Evolutionary conservation across 2,329 filamentous ascomycete genomes (phyloP).

Genomic region (Blumeriella jaapii): DNA sequence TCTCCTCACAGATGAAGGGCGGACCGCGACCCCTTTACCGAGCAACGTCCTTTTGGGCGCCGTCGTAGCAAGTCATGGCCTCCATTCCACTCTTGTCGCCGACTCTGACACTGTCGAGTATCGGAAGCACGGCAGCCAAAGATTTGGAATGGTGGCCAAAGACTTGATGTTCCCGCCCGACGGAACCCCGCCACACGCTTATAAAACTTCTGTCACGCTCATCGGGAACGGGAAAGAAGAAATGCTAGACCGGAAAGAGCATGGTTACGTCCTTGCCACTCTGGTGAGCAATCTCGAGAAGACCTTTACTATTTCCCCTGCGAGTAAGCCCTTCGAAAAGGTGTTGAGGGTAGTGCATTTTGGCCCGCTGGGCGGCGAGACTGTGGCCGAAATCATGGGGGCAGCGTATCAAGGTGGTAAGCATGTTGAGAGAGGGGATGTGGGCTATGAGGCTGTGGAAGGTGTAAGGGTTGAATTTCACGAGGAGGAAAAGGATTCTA

Average conservation of each 20-base stretch:
- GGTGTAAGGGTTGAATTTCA: constrained; percentile 60
- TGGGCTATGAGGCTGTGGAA: constrained; percentile 62
- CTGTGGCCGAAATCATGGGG: constrained; percentile 68
- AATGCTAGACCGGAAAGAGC: constrained; percentile 33
- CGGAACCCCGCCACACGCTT: constrained; percentile 41
- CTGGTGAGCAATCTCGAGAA: constrained; percentile 74
- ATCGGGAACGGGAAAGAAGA: constrained; percentile 24
- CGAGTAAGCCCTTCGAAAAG: constrained; percentile 57
- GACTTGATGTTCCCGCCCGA: constrained; percentile 53
- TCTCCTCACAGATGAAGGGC: constrained; percentile 31
- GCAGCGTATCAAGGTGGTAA: constrained; percentile 45
- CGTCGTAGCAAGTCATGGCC: constrained; percentile 80
- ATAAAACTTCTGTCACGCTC: constrained; percentile 39
- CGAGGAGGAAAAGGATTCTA: constrained; percentile 46
- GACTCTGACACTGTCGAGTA: constrained; percentile 81
- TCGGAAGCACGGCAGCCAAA: constrained; percentile 61
- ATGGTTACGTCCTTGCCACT: constrained; percentile 67
- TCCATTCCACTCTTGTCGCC: constrained; percentile 80
- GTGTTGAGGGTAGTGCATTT: constrained; percentile 65
- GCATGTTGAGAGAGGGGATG: constrained; percentile 43
- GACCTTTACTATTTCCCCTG: constrained; percentile 71
- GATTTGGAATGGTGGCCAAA: constrained; percentile 77
- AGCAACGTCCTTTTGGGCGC: constrained; percentile 48
- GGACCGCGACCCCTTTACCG: constrained; percentile 16
- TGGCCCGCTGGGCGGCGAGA: constrained; percentile 49